Percentiles rank a stretch among this genome's conserved stretches.
phyloP scores from a whole-genome alignment of 805 yeast genomes.

The Kodamaea laetipori region DNA sequence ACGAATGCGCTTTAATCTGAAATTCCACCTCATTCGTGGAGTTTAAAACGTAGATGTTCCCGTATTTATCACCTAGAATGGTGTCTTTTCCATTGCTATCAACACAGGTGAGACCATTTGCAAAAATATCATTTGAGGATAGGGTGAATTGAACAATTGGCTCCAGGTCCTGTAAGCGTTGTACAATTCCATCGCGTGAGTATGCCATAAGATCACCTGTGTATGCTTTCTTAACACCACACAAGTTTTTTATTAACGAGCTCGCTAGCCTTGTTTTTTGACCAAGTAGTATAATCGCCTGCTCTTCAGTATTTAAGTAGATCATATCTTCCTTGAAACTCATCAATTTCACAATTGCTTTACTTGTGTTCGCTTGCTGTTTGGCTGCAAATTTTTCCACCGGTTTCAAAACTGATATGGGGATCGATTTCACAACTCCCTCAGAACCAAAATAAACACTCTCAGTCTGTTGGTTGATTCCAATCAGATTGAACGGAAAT shows the following conservation, averaged over 20 bases:
- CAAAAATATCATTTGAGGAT: slow-evolving; percentile 18
- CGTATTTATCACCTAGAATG: slow-evolving; percentile 51
- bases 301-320: slow-evolving; percentile 35
- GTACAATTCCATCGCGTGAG: slow-evolving; percentile 42
- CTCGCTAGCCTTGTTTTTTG: slow-evolving; percentile 27
- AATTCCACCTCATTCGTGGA: slow-evolving; percentile 19
- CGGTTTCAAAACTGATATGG: neutral
- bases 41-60: slow-evolving; percentile 37
- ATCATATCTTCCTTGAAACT: slow-evolving; percentile 28
- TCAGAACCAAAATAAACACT: slow-evolving; percentile 1
- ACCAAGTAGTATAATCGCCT: too few species aligned
- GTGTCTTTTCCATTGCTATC: slow-evolving; percentile 5
- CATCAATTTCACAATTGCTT: slow-evolving; percentile 25
- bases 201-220: slow-evolving; percentile 38
- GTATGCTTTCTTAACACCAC: slow-evolving; percentile 39
- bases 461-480: neutral
- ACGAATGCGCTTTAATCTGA: slow-evolving; percentile 51
- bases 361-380: neutral
- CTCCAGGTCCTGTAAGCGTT: slow-evolving; percentile 8
- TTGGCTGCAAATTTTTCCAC: neutral
- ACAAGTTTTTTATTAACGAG: slow-evolving; percentile 39
- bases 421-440: neutral
- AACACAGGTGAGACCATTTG: slow-evolving; percentile 19
- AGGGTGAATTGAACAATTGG: slow-evolving; percentile 19
- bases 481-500: slow-evolving; percentile 4